Evolutionary conservation across 306 rosid genomes (phyloP).

Genomic region (Fragaria iinumae): DNA sequence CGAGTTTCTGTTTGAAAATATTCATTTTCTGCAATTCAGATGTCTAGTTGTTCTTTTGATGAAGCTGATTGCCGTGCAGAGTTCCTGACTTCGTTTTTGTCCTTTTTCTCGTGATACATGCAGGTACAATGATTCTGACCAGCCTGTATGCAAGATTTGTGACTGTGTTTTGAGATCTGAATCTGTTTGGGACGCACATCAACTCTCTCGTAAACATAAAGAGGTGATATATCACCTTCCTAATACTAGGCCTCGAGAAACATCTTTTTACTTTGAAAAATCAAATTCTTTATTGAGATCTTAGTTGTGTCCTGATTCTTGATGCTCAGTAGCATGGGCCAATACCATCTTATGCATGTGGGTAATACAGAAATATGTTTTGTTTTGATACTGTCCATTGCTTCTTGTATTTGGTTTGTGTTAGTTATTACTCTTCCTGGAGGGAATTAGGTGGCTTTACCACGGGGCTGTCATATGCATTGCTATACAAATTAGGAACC

Average conservation of each 20-base stretch:
- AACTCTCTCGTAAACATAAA: constrained; percentile 78
- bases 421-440: constrained; percentile 1
- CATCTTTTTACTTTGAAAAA: neutral
- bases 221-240: constrained; percentile 51
- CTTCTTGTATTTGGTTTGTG: neutral
- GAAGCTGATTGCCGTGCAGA: neutral
- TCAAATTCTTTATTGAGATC: neutral
- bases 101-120: constrained; percentile 8
- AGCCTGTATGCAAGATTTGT: constrained; percentile 86
- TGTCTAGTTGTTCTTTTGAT: neutral
- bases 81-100: constrained; percentile 20
- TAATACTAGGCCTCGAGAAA: neutral
- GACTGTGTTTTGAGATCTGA: constrained; percentile 73
- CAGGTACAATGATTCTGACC: constrained; percentile 82
- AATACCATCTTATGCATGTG: neutral
- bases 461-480: neutral
- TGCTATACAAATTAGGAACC: neutral
- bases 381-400: neutral
- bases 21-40: too few species aligned
- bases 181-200: constrained; percentile 75
- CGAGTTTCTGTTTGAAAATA: too few species aligned
- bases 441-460: neutral
- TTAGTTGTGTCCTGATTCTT: neutral
- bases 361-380: neutral
- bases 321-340: neutral